These are phyloP conservation scores for Tieghemiomyces parasiticus DNA, from an alignment of 192 early-diverging fungal genomes.

Conservation along the genomic window DNA sequence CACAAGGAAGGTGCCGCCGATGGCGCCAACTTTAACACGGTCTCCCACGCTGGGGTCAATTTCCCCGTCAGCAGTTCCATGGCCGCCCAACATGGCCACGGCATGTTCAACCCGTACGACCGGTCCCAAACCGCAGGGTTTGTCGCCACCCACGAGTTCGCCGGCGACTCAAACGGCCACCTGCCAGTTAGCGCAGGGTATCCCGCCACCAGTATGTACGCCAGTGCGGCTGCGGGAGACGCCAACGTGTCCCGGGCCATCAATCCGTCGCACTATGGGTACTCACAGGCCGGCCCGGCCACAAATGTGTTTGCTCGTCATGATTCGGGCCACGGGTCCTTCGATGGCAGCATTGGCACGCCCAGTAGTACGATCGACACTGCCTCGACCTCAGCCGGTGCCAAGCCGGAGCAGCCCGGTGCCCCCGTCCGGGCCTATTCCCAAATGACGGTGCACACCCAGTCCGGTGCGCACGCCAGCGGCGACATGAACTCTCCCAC, in stretches of 20 bases:
- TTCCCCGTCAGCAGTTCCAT: no score
- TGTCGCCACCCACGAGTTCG: background rate
- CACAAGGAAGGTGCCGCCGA: no score
- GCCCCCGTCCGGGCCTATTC: background rate
- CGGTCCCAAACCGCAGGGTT: no score
- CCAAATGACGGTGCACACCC: background rate
- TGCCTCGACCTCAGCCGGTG: background rate
- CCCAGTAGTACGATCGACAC: background rate
- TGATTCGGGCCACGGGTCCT: background rate
- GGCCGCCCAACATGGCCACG: no score
- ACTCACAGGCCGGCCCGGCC: background rate
- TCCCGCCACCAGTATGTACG: background rate
- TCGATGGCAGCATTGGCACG: background rate
- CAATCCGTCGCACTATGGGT: background rate
- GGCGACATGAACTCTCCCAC: background rate
- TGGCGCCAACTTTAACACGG: no score
- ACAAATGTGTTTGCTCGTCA: background rate
- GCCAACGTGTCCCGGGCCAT: background rate
- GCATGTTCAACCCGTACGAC: no score
- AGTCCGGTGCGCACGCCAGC: background rate
- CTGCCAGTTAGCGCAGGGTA: background rate
- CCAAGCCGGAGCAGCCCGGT: background rate
- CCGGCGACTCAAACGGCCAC: background rate
- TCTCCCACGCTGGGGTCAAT: no score
- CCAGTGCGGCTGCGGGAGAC: no score